Evolutionary conservation across 2,329 filamentous ascomycete species (phyloP), one percentile per base, ranked within the genome.

Genomic region (Fusarium citri): DNA sequence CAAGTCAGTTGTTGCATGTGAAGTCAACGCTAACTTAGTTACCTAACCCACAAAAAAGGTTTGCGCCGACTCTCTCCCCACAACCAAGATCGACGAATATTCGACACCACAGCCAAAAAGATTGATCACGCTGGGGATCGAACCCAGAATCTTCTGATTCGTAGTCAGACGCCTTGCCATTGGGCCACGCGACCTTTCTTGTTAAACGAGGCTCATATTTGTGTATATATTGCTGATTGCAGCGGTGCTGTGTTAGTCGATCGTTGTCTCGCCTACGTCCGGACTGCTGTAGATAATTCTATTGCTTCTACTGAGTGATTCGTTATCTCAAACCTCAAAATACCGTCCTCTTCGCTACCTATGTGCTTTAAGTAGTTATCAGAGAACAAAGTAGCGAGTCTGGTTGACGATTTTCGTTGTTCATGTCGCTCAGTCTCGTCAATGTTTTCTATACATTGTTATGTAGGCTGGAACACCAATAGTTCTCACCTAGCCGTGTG

Each of bases 131-230:
- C 55, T 58, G 57, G 74, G 74, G 74, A 68, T 76, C 74, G 75
- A 76, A 76, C 75, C 75, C 71, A 74, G 66, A 72, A 76, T 76
- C 73, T 76, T 73, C 74, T 76, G 74, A 76, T 76, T 76, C 74
- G 74, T 75, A 76, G 74, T 74, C 74, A 76, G 74, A 76, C 73
- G 73, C 75, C 74, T 75, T 76, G 74, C 74, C 74, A 76, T 76
- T 76, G 69, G 72, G 72, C 73, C 72, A 75, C 73, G 73, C 64
- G 55, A 71, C 68, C 68, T 48, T 60, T 22, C 10, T 16, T 59
- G 14, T 18, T 65, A 5, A 23, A 14, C 0, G 5, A 1, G 0
- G 0, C 0, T 6, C 3, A 1, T 15, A n/a, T 48, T 18, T 5
- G 2, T 9, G 5, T 0, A 0, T 15, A 62, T 55, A 5, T 0